phyloP scores from a whole-genome alignment of 148 eudicot species.

The Amaranthus palmeri region DNA sequence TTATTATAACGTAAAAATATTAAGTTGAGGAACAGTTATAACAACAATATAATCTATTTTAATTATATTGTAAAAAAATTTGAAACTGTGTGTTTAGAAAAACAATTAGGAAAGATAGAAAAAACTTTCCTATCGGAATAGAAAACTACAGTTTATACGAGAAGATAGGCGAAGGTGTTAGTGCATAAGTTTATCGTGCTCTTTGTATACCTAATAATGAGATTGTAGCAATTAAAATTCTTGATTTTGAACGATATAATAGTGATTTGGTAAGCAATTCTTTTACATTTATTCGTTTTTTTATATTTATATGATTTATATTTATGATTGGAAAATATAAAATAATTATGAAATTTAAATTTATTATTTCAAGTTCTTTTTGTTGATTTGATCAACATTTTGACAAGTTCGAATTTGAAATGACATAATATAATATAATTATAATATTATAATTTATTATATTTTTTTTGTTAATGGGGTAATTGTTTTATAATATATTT shows the following conservation, averaged over 20 bases:
- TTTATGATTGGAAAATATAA: too few relatives aligned
- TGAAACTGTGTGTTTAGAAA: neutral
- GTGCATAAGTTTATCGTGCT: slow-evolving; percentile 86
- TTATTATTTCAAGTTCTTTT: too few relatives aligned
- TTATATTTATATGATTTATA: neutral
- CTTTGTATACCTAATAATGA: slow-evolving; percentile 56
- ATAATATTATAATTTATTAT: too few relatives aligned
- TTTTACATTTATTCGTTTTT: neutral
- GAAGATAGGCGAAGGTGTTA: slow-evolving; percentile 83
- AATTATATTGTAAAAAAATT: too few relatives aligned
- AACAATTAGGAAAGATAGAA: slow-evolving; percentile 42
- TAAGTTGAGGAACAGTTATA: too few relatives aligned
- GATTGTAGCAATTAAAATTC: slow-evolving; percentile 79
- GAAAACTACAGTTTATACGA: slow-evolving; percentile 73
- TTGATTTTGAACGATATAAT: slow-evolving; percentile 81
- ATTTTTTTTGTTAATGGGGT: neutral
- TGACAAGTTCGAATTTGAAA: too few relatives aligned
- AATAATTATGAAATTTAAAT: neutral
- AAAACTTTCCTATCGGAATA: slow-evolving; percentile 70
- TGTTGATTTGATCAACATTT: too few relatives aligned
- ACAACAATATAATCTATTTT: too few relatives aligned
- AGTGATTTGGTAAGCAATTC: slow-evolving; percentile 62
- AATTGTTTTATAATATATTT: neutral
- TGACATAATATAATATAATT: too few relatives aligned
- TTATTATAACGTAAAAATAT: too few relatives aligned